Evolutionary conservation across 2,329 filamentous ascomycete genomes (phyloP).

Genomic region (Alternaria conjuncta): DNA sequence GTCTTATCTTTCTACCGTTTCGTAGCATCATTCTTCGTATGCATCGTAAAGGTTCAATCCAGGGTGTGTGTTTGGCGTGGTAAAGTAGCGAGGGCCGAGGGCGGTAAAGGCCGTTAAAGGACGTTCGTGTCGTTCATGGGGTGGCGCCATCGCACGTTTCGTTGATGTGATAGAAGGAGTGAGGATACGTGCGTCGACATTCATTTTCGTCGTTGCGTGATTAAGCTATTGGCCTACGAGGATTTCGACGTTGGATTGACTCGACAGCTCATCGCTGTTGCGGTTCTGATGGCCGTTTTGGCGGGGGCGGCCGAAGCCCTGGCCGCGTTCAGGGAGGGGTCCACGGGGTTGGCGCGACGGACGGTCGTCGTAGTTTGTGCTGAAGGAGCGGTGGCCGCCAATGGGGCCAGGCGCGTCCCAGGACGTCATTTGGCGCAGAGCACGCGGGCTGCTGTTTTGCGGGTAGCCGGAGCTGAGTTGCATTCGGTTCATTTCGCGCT

Average conservation of each 20-base stretch:
- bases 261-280: slow-evolving; percentile 68
- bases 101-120: slow-evolving; percentile 38
- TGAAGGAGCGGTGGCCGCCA: slow-evolving; percentile 69
- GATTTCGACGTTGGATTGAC: slow-evolving; percentile 66
- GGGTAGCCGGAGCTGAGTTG: slow-evolving; percentile 60
- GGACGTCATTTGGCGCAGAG: slow-evolving; percentile 66
- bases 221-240: slow-evolving; percentile 63
- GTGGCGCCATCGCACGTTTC: slow-evolving; percentile 29
- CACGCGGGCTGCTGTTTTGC: slow-evolving; percentile 61
- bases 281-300: slow-evolving; percentile 68
- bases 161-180: slow-evolving; percentile 23
- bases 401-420: slow-evolving; percentile 68
- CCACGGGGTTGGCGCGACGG: slow-evolving; percentile 68
- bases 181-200: slow-evolving; percentile 27
- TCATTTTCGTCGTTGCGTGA: slow-evolving; percentile 14
- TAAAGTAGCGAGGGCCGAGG: slow-evolving; percentile 28
- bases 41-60: slow-evolving; percentile 47
- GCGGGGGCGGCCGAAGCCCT: slow-evolving; percentile 62
- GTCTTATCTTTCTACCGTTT: slow-evolving; percentile 41
- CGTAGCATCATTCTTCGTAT: slow-evolving; percentile 52
- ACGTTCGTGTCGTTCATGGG: slow-evolving; percentile 40
- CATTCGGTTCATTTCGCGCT: slow-evolving; percentile 68
- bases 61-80: slow-evolving; percentile 6
- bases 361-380: slow-evolving; percentile 63
- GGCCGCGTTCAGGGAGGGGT: slow-evolving; percentile 65